These are phyloP conservation scores for Discostella stelligera DNA, from an alignment of 352 stramenopile species.

Conservation along the genomic window DNA sequence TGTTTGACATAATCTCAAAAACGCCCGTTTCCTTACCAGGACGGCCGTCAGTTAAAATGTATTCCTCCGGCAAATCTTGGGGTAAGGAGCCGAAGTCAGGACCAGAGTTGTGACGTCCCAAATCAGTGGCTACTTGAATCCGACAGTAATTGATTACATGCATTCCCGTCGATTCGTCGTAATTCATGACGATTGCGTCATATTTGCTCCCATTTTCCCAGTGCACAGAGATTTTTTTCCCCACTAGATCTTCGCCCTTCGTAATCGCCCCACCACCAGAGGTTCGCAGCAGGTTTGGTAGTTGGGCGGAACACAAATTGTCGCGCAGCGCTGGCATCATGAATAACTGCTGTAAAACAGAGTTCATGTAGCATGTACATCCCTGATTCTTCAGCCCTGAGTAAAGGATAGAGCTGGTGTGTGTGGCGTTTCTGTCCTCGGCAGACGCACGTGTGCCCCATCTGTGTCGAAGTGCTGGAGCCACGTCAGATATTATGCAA, in stretches of 20 bases:
- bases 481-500: slow-evolving; percentile 65
- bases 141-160: slow-evolving; percentile 79
- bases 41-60: slow-evolving; percentile 90
- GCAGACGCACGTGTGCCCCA: slow-evolving; percentile 63
- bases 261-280: slow-evolving; percentile 79
- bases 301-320: slow-evolving; percentile 68
- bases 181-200: slow-evolving; percentile 89
- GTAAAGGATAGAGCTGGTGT: slow-evolving; percentile 67
- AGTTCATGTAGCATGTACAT: slow-evolving; percentile 99
- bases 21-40: slow-evolving; percentile 94
- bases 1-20: slow-evolving; percentile 88
- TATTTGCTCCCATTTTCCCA: slow-evolving; percentile 91
- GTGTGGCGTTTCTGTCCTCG: slow-evolving; percentile 42
- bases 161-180: slow-evolving; percentile 84
- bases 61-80: slow-evolving; percentile 87
- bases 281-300: slow-evolving; percentile 73
- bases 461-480: slow-evolving; percentile 68
- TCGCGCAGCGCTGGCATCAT: slow-evolving; percentile 84
- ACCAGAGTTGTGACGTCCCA: slow-evolving; percentile 27
- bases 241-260: slow-evolving; percentile 84
- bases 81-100: slow-evolving; percentile 71
- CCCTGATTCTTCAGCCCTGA: slow-evolving; percentile 95
- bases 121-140: slow-evolving; percentile 48
- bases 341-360: slow-evolving; percentile 95
- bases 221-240: slow-evolving; percentile 90